Evolutionary conservation across 202 grass and related monocot species (phyloP).

Genomic region (Hordeum pubiflorum): DNA sequence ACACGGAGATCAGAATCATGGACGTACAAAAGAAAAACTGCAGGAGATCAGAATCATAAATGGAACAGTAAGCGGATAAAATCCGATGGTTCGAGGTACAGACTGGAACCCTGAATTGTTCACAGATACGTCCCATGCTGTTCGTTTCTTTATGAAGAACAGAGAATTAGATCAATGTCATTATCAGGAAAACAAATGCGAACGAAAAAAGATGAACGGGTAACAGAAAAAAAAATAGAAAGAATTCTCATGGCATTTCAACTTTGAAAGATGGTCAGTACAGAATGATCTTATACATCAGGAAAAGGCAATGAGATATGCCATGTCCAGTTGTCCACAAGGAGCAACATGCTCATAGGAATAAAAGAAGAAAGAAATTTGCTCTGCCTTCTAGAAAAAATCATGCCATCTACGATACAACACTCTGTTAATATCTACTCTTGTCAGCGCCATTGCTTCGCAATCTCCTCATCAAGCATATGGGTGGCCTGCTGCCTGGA

Average conservation of each 20-base stretch:
- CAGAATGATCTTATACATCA: not conserved
- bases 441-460: constrained; percentile 32
- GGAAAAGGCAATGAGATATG: constrained; percentile 1
- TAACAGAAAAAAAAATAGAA: not conserved
- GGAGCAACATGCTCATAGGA: constrained; percentile 16
- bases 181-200: not conserved
- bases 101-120: constrained; percentile 40
- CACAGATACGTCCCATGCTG: constrained; percentile 48
- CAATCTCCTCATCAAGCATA: constrained; percentile 50
- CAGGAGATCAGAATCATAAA: not conserved
- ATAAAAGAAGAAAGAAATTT: constrained; percentile 14
- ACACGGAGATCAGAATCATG: not conserved
- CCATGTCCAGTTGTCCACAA: not conserved
- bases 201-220: not conserved
- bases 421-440: constrained; percentile 24
- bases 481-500: constrained; percentile 41
- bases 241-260: not conserved
- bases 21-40: not conserved
- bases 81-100: constrained; percentile 16
- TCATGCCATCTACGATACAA: constrained; percentile 34
- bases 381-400: constrained; percentile 22
- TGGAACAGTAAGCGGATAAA: not conserved
- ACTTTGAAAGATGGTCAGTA: constrained; percentile 10
- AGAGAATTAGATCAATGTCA: constrained; percentile 3
- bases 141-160: constrained; percentile 54